Evolutionary conservation across 2,329 filamentous ascomycete genomes (phyloP).

Genomic region (Rhynchosporium agropyri): DNA sequence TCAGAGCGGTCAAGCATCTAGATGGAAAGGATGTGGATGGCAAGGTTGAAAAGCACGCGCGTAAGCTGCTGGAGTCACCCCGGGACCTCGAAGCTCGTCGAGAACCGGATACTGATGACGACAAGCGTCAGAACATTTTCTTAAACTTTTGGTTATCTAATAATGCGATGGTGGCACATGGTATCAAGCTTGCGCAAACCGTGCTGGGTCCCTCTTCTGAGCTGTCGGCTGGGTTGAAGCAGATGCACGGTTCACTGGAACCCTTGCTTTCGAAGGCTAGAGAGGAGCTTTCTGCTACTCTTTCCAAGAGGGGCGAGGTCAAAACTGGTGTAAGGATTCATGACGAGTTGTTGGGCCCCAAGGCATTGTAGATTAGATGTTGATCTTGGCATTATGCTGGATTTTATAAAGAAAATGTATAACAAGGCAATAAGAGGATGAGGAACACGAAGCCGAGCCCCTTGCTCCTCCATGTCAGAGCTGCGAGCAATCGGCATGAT

Average conservation of each 20-base stretch:
- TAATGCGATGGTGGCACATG: constrained; percentile 45
- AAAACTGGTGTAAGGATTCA: constrained; percentile 16
- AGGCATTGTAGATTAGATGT: neutral
- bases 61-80: constrained; percentile 32
- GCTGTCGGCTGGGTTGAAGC: constrained; percentile 24
- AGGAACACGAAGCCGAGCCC: neutral
- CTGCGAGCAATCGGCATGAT: too few relatives aligned
- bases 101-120: constrained; percentile 13
- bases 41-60: constrained; percentile 46
- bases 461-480: neutral
- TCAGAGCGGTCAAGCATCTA: constrained; percentile 44
- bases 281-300: constrained; percentile 7
- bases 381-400: neutral
- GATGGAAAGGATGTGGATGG: constrained; percentile 46
- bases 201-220: constrained; percentile 36
- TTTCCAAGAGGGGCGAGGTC: neutral
- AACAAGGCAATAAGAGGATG: neutral
- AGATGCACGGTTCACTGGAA: constrained; percentile 21
- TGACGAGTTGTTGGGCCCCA: constrained; percentile 19
- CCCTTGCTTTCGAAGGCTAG: constrained; percentile 7
- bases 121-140: too few relatives aligned
- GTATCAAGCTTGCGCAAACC: constrained; percentile 45
- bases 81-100: constrained; percentile 28
- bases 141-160: constrained; percentile 16
- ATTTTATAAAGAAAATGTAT: constrained; percentile 9